Evolutionary conservation across 345 rosid genomes (phyloP), one percentile per base, ranked within the genome.

Genomic region (Corymbia maculata): DNA sequence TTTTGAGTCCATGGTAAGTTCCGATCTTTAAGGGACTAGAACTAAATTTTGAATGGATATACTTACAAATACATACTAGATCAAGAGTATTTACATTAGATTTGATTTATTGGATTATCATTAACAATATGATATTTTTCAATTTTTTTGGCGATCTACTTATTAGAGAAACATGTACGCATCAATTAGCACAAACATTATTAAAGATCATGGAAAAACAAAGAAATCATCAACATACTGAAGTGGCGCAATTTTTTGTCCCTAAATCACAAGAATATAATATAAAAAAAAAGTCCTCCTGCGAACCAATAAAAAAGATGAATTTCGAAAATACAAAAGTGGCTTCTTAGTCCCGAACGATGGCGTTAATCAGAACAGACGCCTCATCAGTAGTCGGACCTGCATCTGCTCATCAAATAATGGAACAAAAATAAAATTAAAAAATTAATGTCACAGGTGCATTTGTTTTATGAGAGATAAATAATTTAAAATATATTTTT

Each of bases 351-450:
- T 94, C 97, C 86, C 90, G 95, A 87, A 96, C 88, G 88, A 93
- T 93, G 88, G 96, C 89, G 90, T 96, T 96, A 79, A 97, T 93
- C 66, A 96, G 86, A 88, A 96, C 93, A 86, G 96, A 86, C 61
- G 96, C 98, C 90, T 97, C 98, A 36, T 95, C 96, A 14, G 91
- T 86, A 4, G 96, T 91, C 12, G 96, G 98, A 88, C 90, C 96
- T 70, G 93, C 97, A 90, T 87, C 95, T 93, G 94, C 70, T 89
- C 68, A 32, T 14, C 86, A 57, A 30, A 79, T n/a, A 51, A 79
- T n/a, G 0, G 2, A 17, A 19, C 10, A 4, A 68, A 30, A 1
- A 15, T 8, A 68, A 66, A 7, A 13, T 1, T 6, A 13, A n/a
- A 26, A 64, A 61, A 36, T 36, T 36, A 36, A 36, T 36, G 42